Percentiles rank a stretch among this genome's conserved stretches.
These are phyloP conservation scores for Beauveria caledonica DNA, from an alignment of 2,329 filamentous ascomycete genomes.

Conservation along the genomic window DNA sequence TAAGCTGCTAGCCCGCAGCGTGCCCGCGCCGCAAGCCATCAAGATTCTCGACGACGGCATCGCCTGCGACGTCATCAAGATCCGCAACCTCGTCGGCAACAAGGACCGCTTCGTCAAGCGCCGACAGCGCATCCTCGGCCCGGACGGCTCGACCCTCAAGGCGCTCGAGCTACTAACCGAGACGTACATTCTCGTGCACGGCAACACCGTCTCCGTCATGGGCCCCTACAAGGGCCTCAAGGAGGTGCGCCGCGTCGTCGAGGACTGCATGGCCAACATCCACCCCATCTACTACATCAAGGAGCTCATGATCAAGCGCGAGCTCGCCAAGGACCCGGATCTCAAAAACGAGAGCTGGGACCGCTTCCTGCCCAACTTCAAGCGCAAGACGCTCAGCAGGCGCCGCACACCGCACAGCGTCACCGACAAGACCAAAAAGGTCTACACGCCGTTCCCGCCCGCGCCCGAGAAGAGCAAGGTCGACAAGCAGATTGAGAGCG, in stretches of 20 bases:
- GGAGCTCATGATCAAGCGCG: constrained; percentile 86
- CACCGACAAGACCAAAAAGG: constrained; percentile 87
- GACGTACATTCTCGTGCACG: constrained; percentile 92
- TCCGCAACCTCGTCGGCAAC: constrained; percentile 79
- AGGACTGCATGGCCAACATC: constrained; percentile 95
- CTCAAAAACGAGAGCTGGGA: constrained; percentile 89
- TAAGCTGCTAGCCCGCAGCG: constrained; percentile 82
- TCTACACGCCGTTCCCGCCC: constrained; percentile 94
- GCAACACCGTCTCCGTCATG: constrained; percentile 90
- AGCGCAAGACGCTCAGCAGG: constrained; percentile 83
- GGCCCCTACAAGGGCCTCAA: constrained; percentile 89
- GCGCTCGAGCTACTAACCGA: constrained; percentile 85
- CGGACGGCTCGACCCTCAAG: constrained; percentile 86
- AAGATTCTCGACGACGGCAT: constrained; percentile 90
- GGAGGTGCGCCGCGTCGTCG: constrained; percentile 79
- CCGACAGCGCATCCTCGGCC: constrained; percentile 84
- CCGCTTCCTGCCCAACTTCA: constrained; percentile 93
- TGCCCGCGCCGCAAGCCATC: constrained; percentile 85
- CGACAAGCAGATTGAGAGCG: constrained; percentile 93
- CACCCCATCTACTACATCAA: constrained; percentile 80
- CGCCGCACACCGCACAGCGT: constrained; percentile 75
- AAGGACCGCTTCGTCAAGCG: constrained; percentile 96
- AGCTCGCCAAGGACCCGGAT: constrained; percentile 81
- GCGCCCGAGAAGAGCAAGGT: constrained; percentile 98
- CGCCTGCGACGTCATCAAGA: constrained; percentile 94